Percentiles rank a stretch among this genome's conserved stretches.
Conservation (phyloP, 371 early-diverging fungal genomes). For the Mucor piriformis region DNA sequence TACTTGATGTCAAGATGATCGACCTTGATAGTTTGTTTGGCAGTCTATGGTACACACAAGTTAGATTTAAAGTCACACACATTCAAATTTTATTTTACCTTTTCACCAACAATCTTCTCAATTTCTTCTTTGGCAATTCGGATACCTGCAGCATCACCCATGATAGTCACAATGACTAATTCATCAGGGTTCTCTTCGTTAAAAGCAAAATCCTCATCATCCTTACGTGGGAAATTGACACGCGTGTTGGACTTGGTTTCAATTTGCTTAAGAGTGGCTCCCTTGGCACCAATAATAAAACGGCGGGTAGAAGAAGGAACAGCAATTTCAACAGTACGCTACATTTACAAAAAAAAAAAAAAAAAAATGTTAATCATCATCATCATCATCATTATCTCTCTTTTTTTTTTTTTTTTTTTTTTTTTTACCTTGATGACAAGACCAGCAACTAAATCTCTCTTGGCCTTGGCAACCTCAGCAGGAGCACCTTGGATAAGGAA, state of each 20-base stretch:
- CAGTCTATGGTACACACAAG: too few species aligned
- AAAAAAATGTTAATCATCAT: not conserved
- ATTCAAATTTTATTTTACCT: slow-evolving; percentile 42
- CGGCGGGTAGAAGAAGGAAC: slow-evolving; percentile 85
- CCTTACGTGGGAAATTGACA: slow-evolving; percentile 72
- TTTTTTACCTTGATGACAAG: slow-evolving; percentile 75
- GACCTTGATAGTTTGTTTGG: slow-evolving; percentile 59
- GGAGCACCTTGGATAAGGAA: slow-evolving; percentile 84
- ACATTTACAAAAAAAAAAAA: slow-evolving; percentile 7
- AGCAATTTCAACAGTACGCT: slow-evolving; percentile 57
- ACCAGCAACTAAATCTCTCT: slow-evolving; percentile 74
- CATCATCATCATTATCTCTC: not conserved
- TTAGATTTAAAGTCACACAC: not conserved
- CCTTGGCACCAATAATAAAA: slow-evolving; percentile 85
- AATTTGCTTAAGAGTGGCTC: slow-evolving; percentile 77
- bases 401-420: not conserved
- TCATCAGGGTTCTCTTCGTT: slow-evolving; percentile 60
- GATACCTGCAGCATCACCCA: slow-evolving; percentile 86
- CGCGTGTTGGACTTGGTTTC: slow-evolving; percentile 76
- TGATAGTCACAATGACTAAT: slow-evolving; percentile 69
- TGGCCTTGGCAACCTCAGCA: slow-evolving; percentile 78
- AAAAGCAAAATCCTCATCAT: slow-evolving; percentile 48
- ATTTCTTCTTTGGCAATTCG: slow-evolving; percentile 86
- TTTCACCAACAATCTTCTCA: slow-evolving; percentile 77
- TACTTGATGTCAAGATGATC: slow-evolving; percentile 63